Evolutionary conservation across 768 basidiomycete species (phyloP).

Genomic region (Lactifluus subvellereus): DNA sequence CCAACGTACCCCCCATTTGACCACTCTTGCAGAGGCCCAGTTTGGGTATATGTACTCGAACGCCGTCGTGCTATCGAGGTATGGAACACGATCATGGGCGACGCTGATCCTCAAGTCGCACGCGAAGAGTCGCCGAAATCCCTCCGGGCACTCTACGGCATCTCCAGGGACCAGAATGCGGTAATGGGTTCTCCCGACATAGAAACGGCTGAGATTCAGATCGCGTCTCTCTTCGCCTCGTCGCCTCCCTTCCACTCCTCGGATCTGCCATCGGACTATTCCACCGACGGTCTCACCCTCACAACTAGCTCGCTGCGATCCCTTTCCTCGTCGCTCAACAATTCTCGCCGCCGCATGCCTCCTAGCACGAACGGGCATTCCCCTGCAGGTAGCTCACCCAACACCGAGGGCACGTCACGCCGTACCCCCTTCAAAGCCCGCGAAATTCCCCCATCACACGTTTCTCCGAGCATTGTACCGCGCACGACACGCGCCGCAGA

Average conservation of each 20-base stretch:
- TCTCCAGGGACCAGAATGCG: slow-evolving; percentile 49
- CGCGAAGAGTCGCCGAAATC: slow-evolving; percentile 52
- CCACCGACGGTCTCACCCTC: slow-evolving; percentile 28
- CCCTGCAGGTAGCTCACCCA: slow-evolving; percentile 39
- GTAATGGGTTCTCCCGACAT: slow-evolving; percentile 67
- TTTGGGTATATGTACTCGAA: slow-evolving; percentile 91
- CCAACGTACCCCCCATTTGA: not conserved
- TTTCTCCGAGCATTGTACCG: slow-evolving; percentile 64
- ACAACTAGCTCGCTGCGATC: slow-evolving; percentile 35
- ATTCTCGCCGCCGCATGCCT: slow-evolving; percentile 24
- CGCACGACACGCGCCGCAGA: slow-evolving; percentile 71
- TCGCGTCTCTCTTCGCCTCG: slow-evolving; percentile 70
- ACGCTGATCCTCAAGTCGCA: slow-evolving; percentile 53
- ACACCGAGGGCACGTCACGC: slow-evolving; percentile 38
- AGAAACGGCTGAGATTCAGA: slow-evolving; percentile 72
- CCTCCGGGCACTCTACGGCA: slow-evolving; percentile 66
- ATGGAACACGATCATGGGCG: slow-evolving; percentile 71
- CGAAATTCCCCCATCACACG: slow-evolving; percentile 53
- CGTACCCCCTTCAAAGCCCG: slow-evolving; percentile 62
- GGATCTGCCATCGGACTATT: slow-evolving; percentile 50
- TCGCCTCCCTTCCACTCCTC: slow-evolving; percentile 73
- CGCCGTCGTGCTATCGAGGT: slow-evolving; percentile 76
- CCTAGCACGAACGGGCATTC: slow-evolving; percentile 27
- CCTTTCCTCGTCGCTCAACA: slow-evolving; percentile 44
- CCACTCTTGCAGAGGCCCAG: slow-evolving; percentile 53